These are phyloP conservation scores for Suillus clintonianus DNA, from an alignment of 768 basidiomycete genomes.

Conservation along the genomic window DNA sequence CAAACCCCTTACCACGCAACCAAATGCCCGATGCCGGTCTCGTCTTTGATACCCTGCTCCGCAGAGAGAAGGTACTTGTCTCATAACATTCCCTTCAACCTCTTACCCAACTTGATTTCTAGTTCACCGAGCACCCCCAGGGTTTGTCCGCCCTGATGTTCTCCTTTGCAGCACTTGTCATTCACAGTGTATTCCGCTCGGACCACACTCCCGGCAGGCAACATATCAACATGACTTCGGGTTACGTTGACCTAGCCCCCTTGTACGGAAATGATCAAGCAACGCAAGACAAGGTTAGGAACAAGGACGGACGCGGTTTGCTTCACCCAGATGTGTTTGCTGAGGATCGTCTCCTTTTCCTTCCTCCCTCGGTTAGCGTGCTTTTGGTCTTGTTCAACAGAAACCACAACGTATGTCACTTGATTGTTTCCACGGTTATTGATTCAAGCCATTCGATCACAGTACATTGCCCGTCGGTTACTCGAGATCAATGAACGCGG, in stretches of 20 bases:
- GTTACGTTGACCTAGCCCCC: constrained; percentile 83
- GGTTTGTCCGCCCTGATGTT: constrained; percentile 83
- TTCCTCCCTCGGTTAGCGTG: constrained; percentile 76
- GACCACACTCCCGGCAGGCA: constrained; percentile 51
- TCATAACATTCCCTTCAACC: not conserved
- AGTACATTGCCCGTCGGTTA: constrained; percentile 81
- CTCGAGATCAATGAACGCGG: constrained; percentile 81
- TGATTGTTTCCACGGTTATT: not conserved
- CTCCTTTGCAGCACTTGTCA: constrained; percentile 78
- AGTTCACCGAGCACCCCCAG: constrained; percentile 78
- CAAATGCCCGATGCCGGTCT: constrained; percentile 79
- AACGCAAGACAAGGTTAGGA: constrained; percentile 55
- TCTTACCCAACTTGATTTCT: constrained; percentile 9
- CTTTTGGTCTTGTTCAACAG: constrained; percentile 85
- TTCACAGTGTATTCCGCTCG: constrained; percentile 88
- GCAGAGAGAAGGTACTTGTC: constrained; percentile 57
- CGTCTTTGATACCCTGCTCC: constrained; percentile 78
- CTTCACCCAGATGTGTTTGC: constrained; percentile 75
- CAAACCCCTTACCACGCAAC: constrained; percentile 60
- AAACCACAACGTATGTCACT: constrained; percentile 76
- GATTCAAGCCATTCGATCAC: not conserved
- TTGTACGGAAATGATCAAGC: constrained; percentile 76
- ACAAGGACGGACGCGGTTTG: constrained; percentile 63
- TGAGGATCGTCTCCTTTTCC: constrained; percentile 73
- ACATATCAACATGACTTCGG: constrained; percentile 81